Percentiles rank a stretch among this genome's conserved stretches.
Evolutionary conservation across 2,329 filamentous ascomycete genomes (phyloP).

Genomic region (Alternaria metachromatica): DNA sequence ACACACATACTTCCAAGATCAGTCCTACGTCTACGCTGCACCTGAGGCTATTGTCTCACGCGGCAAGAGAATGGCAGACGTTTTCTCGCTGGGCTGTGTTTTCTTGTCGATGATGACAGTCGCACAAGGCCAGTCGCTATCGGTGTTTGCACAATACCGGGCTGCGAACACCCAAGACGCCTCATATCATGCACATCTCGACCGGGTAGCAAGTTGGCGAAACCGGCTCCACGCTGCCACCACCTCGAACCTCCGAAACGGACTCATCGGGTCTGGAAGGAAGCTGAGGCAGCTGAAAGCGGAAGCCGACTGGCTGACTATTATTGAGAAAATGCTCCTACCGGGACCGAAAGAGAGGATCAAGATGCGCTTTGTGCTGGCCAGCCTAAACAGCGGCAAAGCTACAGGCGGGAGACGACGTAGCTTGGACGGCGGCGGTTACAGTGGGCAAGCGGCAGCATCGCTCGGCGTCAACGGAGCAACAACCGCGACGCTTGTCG

Average conservation of each 20-base stretch:
- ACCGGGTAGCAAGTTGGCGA: slow-evolving; percentile 45
- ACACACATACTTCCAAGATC: slow-evolving; percentile 41
- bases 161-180: slow-evolving; percentile 44
- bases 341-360: slow-evolving; percentile 42
- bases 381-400: slow-evolving; percentile 38
- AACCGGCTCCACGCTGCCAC: slow-evolving; percentile 41
- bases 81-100: slow-evolving; percentile 50
- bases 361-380: slow-evolving; percentile 43
- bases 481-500: slow-evolving; percentile 19
- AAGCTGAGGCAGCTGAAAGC: slow-evolving; percentile 42
- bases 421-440: slow-evolving; percentile 45
- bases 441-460: slow-evolving; percentile 37
- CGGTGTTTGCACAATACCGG: slow-evolving; percentile 44
- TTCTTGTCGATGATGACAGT: slow-evolving; percentile 50
- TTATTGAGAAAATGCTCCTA: slow-evolving; percentile 46
- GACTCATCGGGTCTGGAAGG: slow-evolving; percentile 37
- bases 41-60: slow-evolving; percentile 48
- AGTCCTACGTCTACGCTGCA: slow-evolving; percentile 48
- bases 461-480: slow-evolving; percentile 24
- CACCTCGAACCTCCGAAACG: slow-evolving; percentile 39
- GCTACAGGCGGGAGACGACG: slow-evolving; percentile 35
- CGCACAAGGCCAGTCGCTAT: slow-evolving; percentile 44
- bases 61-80: slow-evolving; percentile 47
- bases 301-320: slow-evolving; percentile 44
- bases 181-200: slow-evolving; percentile 49